Evolutionary conservation across 495 filamentous ascomycete species (phyloP).

Genomic region (Bacidia gigantensis): DNA sequence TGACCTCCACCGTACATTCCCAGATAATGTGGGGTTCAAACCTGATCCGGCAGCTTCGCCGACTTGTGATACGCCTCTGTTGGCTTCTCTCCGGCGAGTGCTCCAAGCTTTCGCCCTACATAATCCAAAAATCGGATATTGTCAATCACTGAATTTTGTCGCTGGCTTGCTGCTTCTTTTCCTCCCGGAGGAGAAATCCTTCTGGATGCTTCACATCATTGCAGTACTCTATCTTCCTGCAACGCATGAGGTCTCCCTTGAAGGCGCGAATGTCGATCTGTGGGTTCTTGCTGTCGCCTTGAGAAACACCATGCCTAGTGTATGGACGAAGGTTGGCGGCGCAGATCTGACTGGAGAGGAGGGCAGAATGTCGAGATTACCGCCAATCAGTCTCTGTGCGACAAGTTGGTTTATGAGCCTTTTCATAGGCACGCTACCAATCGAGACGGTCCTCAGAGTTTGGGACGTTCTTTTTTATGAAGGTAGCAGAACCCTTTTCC

Average conservation of each 20-base stretch:
- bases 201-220: slow-evolving; percentile 89
- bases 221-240: slow-evolving; percentile 78
- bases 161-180: slow-evolving; percentile 93
- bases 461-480: slow-evolving; percentile 97
- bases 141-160: slow-evolving; percentile 92
- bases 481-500: slow-evolving; percentile 88
- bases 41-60: slow-evolving; percentile 36
- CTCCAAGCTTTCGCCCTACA: slow-evolving; percentile 81
- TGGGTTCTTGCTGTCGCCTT: slow-evolving; percentile 81
- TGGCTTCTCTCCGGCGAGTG: slow-evolving; percentile 68
- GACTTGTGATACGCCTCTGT: slow-evolving; percentile 53
- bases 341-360: slow-evolving; percentile 33
- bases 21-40: slow-evolving; percentile 87
- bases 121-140: slow-evolving; percentile 84
- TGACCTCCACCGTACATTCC: slow-evolving; percentile 89
- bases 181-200: slow-evolving; percentile 79
- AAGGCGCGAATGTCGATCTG: slow-evolving; percentile 88
- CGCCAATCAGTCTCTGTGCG: slow-evolving; percentile 81
- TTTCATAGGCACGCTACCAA: slow-evolving; percentile 83
- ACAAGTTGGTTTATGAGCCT: slow-evolving; percentile 99
- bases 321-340: slow-evolving; percentile 77
- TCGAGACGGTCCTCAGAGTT: slow-evolving; percentile 78
- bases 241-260: slow-evolving; percentile 82
- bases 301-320: slow-evolving; percentile 65
- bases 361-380: slow-evolving; percentile 42